Conservation (phyloP, 75 land plant genomes). For the Adiantum capillusveneris region DNA sequence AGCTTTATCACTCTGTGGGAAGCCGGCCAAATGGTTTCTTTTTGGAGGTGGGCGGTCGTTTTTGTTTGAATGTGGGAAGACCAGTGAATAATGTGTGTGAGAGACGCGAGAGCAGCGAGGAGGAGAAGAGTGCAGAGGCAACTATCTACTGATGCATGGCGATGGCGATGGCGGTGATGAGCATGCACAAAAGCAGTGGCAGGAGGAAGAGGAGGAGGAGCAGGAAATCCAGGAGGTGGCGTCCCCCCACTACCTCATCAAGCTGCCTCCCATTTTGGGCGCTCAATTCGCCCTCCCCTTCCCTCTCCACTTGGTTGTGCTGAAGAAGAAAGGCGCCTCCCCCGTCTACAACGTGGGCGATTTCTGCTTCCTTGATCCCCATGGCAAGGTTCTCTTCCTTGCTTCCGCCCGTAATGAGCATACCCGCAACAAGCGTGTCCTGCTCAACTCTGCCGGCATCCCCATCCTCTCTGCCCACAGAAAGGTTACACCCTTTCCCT, state of each 20-base stretch:
- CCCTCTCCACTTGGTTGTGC: neutral
- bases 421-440: slow-evolving; percentile 9
- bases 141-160: too few species aligned
- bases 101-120: too few species aligned
- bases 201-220: neutral
- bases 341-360: slow-evolving; percentile 11
- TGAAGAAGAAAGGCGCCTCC: slow-evolving; percentile 12
- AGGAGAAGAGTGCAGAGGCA: too few species aligned
- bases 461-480: slow-evolving; percentile 3
- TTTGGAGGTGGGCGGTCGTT: too few species aligned
- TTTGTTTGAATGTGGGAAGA: too few species aligned
- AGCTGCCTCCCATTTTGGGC: neutral
- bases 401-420: slow-evolving; percentile 1
- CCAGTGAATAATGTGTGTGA: too few species aligned
- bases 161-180: too few species aligned
- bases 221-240: neutral
- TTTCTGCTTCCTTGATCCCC: slow-evolving; percentile 5
- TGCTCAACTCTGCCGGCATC: slow-evolving; percentile 10
- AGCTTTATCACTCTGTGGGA: too few species aligned
- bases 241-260: neutral
- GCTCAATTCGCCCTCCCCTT: neutral
- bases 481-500: too few species aligned
- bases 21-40: too few species aligned
- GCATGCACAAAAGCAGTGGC: too few species aligned
- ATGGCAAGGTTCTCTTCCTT: neutral